Evolutionary conservation across 331 rosid species (phyloP).

Genomic region (Malus hybrid): DNA sequence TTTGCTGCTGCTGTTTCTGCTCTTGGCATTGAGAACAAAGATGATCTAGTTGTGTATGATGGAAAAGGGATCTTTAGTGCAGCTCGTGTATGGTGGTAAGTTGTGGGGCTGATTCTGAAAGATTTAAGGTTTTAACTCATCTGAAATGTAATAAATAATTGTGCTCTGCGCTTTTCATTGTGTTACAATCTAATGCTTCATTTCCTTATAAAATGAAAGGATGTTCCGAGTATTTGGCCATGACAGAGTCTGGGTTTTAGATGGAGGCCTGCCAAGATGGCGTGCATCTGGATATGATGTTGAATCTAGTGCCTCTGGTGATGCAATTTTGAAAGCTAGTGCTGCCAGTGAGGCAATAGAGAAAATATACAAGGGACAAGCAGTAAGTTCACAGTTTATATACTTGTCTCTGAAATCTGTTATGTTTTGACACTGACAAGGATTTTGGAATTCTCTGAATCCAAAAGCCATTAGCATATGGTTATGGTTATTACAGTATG

Average conservation of each 20-base stretch:
- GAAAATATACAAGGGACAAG: conserved; percentile 72
- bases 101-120: background rate
- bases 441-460: background rate
- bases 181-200: conserved; percentile 9
- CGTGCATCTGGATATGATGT: conserved; percentile 96
- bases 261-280: conserved; percentile 97
- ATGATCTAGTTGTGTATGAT: conserved; percentile 82
- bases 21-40: conserved; percentile 78
- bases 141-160: background rate
- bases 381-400: conserved; percentile 43
- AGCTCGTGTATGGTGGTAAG: conserved; percentile 99
- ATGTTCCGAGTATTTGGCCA: conserved; percentile 99
- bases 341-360: conserved; percentile 98
- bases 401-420: background rate
- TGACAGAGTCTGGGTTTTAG: conserved; percentile 91
- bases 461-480: background rate
- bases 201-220: conserved; percentile 40
- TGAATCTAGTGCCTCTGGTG: conserved; percentile 96
- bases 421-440: background rate
- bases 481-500: background rate
- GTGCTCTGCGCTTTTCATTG: background rate
- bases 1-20: conserved; percentile 97
- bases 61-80: conserved; percentile 97
- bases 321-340: conserved; percentile 94
- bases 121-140: background rate